Evolutionary conservation across 257 asterid genomes (phyloP).

Genomic region (Capsicum pubescens): DNA sequence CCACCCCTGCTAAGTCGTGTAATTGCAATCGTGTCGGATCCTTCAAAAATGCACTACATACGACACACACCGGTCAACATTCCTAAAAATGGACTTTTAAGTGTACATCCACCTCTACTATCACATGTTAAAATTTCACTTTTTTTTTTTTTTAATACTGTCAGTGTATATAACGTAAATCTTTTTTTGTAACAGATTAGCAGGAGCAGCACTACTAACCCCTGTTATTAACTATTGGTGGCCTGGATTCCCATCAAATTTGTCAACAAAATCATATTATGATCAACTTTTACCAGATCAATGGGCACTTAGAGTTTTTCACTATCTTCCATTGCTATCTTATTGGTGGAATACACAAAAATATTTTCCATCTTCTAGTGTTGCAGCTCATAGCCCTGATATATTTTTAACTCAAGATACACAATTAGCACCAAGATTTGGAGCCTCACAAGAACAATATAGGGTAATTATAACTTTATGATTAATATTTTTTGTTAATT

Average conservation of each 20-base stretch:
- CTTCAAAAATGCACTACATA: neutral
- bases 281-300: constrained; percentile 21
- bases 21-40: too few relatives aligned
- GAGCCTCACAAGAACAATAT: neutral
- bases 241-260: constrained; percentile 10
- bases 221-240: constrained; percentile 23
- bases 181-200: neutral
- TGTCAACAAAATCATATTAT: constrained; percentile 21
- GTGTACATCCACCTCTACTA: neutral
- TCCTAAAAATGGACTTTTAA: neutral
- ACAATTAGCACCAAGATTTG: constrained; percentile 10
- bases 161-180: neutral
- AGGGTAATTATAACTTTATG: neutral
- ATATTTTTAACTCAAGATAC: neutral
- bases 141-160: neutral
- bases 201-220: constrained; percentile 17
- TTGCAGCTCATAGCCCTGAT: constrained; percentile 23
- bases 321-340: neutral
- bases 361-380: constrained; percentile 13
- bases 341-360: constrained; percentile 22
- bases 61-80: neutral
- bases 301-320: constrained; percentile 22
- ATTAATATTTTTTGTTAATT: neutral
- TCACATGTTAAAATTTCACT: neutral
- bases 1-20: too few relatives aligned